These are phyloP conservation scores for Aspergillus sp. DNA, from an alignment of 2,329 filamentous ascomycete genomes.

Conservation along the genomic window DNA sequence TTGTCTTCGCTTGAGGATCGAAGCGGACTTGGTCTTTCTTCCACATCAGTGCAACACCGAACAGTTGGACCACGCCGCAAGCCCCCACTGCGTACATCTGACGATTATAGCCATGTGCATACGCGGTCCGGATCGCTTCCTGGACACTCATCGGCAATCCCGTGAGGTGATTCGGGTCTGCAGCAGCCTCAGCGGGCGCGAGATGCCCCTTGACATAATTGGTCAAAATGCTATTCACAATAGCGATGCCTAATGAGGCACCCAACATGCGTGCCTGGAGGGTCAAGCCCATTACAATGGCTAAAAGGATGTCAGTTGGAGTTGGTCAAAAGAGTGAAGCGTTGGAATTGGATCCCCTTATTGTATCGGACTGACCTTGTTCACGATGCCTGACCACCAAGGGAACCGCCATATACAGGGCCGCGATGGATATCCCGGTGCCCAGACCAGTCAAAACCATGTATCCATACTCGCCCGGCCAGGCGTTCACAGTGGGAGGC, in stretches of 20 bases:
- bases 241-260: conserved; percentile 41
- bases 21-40: conserved; percentile 19
- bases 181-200: background rate
- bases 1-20: conserved; percentile 13
- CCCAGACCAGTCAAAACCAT: conserved; percentile 19
- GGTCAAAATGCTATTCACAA: conserved; percentile 31
- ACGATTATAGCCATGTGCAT: conserved; percentile 20
- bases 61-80: conserved; percentile 15
- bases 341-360: background rate
- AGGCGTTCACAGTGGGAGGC: conserved; percentile 18
- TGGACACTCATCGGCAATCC: conserved; percentile 8
- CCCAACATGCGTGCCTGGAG: conserved; percentile 45
- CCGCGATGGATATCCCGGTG: conserved; percentile 14
- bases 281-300: conserved; percentile 39
- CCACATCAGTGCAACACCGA: conserved; percentile 20
- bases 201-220: conserved; percentile 19
- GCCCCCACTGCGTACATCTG: conserved; percentile 23
- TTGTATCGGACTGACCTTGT: conserved; percentile 14
- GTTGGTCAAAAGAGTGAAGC: background rate
- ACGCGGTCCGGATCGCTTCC: conserved; percentile 11
- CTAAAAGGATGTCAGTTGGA: background rate
- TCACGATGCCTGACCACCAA: conserved; percentile 21
- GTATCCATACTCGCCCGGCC: conserved; percentile 23
- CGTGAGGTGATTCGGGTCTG: conserved; percentile 8
- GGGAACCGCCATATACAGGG: conserved; percentile 21